Evolutionary conservation across 2,329 filamentous ascomycete genomes (phyloP).

Genomic region (Microascus cirrosus): DNA sequence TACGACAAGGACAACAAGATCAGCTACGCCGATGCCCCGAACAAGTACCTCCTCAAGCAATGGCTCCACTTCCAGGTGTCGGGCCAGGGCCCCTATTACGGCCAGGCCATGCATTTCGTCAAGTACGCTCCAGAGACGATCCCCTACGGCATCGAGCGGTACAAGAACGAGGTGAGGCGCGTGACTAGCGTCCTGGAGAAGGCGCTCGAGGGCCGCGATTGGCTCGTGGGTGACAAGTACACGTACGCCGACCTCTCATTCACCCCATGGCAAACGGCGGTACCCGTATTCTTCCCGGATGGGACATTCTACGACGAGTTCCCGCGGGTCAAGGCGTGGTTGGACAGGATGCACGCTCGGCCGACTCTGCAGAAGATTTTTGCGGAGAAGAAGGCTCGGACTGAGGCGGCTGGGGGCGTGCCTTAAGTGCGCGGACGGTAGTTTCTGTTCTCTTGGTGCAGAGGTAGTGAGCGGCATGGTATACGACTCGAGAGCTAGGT

Average conservation of each 20-base stretch:
- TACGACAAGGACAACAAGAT: constrained; percentile 14
- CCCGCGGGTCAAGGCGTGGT: constrained; percentile 1
- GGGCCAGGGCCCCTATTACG: constrained; percentile 30
- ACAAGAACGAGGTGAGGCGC: constrained; percentile 31
- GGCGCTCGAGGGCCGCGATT: constrained; percentile 19
- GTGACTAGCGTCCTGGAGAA: constrained; percentile 32
- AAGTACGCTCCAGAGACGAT: constrained; percentile 27
- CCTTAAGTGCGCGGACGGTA: neutral
- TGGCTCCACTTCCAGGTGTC: constrained; percentile 11
- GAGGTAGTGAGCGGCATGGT: neutral
- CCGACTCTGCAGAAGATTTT: neutral
- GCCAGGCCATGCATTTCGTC: constrained; percentile 25
- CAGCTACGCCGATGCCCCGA: constrained; percentile 5
- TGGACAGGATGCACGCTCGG: constrained; percentile 1
- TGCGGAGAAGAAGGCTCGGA: neutral
- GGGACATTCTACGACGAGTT: neutral
- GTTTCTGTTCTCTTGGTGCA: neutral
- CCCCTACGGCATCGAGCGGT: constrained; percentile 30
- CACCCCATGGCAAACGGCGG: constrained; percentile 15
- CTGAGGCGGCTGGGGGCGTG: neutral
- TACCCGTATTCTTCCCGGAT: neutral
- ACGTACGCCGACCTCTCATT: constrained; percentile 27
- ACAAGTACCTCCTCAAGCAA: constrained; percentile 7
- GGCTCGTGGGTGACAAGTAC: constrained; percentile 28
- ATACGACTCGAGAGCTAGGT: no score